Evolutionary conservation across 352 stramenopile species (phyloP), one percentile per base, ranked within the genome.

Genomic region (Pythium vanterpoolii): DNA sequence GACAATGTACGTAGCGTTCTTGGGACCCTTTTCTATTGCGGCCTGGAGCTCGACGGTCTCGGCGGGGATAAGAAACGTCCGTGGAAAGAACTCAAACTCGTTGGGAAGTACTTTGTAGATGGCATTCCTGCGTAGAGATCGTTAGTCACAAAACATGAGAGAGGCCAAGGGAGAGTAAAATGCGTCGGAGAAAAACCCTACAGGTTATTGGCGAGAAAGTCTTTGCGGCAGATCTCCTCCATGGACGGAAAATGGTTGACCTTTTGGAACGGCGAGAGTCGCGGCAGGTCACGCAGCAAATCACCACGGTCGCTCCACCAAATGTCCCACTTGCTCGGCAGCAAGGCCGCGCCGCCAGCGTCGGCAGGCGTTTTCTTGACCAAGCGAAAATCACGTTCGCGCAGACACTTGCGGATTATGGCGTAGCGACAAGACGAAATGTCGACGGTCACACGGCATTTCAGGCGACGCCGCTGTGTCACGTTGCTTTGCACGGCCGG

Each of bases 191-290:
- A n/a, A n/a, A n/a, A n/a, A n/a, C n/a, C 69, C 23, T 53, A 80
- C 72, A 81, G 68, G 51, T 81, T 76, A 52, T 77, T 77, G 56
- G 72, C 70, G 42, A 81, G 60, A 47, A 81, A 81, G 55, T 81
- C 72, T 28, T 81, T 81, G 62, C 72, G 69, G 48, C 72, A 81
- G 60, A 81, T 81, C 61, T 81, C 72, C 48, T 81, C 69, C 72
- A 81, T 81, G 40, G 69, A 74, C n/a, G 72, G 72, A 33, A 81
- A 81, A 49, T 81, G 72, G 59, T 81, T 81, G 21, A 81, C 56
- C 49, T 81, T 81, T 54, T 81, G 72, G 53, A 81, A 81, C 2
- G 72, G 54, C 30, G 61, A 69, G n/a, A 81, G 67, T 2, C 72
- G 62, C 44, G 66, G 72, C 51, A 76, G 59, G 10, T 77, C 64